These are phyloP conservation scores for Mucor irregularis DNA, from an alignment of 371 early-diverging fungal species.

Conservation along the genomic window DNA sequence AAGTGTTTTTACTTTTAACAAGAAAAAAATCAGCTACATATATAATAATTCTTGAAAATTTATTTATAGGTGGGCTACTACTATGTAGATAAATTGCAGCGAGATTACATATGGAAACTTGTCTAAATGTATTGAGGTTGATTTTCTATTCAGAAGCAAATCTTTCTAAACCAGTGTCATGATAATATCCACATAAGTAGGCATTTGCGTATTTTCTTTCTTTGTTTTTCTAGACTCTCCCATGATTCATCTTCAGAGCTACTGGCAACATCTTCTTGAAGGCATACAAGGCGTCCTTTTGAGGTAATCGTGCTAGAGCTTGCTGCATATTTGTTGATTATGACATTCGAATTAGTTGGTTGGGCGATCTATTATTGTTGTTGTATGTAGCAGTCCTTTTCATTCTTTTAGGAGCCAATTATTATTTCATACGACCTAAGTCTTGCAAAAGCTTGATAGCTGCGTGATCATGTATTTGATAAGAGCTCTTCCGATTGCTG, in stretches of 20 bases:
- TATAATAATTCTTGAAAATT: no score
- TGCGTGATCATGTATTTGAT: not conserved
- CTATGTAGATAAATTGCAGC: no score
- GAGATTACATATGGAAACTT: not conserved
- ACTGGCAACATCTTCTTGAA: no score
- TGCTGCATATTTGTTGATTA: no score
- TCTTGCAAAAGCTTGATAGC: slow-evolving; percentile 2
- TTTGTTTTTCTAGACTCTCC: slow-evolving; percentile 7
- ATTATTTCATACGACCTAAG: not conserved
- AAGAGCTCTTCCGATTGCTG: not conserved
- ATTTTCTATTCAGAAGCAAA: not conserved
- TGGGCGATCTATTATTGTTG: slow-evolving; percentile 6
- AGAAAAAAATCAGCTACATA: no score
- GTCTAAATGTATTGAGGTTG: not conserved
- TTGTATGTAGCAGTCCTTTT: not conserved
- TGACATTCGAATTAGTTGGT: slow-evolving; percentile 8
- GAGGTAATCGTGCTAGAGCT: no score
- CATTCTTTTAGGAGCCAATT: not conserved
- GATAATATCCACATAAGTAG: slow-evolving; percentile 4
- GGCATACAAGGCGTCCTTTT: no score
- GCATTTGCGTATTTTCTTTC: slow-evolving; percentile 3
- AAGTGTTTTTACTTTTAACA: no score
- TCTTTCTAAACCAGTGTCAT: not conserved
- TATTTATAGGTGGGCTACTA: no score
- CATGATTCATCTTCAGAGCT: slow-evolving; percentile 1